Base-by-base conservation (phyloP, 176 grass and related monocot genomes). In the Raddia distichophylla region DNA sequence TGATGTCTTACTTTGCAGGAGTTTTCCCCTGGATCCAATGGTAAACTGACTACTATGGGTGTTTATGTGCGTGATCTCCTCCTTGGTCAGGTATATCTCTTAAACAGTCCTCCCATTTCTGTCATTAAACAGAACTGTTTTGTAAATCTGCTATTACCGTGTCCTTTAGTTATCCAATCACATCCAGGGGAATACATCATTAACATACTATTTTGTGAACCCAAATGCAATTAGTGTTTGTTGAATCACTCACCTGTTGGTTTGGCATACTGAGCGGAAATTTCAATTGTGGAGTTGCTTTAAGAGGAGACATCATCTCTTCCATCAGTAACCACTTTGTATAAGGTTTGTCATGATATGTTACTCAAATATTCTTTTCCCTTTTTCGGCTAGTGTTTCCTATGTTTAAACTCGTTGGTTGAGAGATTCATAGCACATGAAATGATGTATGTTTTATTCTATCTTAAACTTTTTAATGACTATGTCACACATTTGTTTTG, bases 291-390 rank as follows among this genome's bases (percentile, higher is more conserved):
- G 84, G 84, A 87, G 90, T 93, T 93, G 90, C 95, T 86, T 86
- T 98, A 91, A 97, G 86, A 94, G 90, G 88, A 93, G 90, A 94
- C 91, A 89, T 76, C 88, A 97, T 86, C 94, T 94, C 79, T 89
- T 97, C 84, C 73, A 85, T 77, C 84, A 84, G 79, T 92, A 89
- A 85, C 87, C 54, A 85, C 76, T 85, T 73, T 94, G 88, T 92
- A 74, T 83, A 92, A 97, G 95, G 92, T 97, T 97, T 97, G 95
- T 94, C 47, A 91, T 94, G 90, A 91, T 89, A 83, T 97, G 82
- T 97, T 94, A 84, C 84, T 84, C 40, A 84, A 81, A 92, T 67
- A 18, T 80, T 66, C 50, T 77, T 64, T 82, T 85, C 64, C 52
- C 5, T 37, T 80, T 86, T 64, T 78, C 11, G 3, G 10, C 53